These are phyloP conservation scores for Neotropicomus parvogracilis DNA, from an alignment of 1,284 basidiomycete species.

Conservation along the genomic window DNA sequence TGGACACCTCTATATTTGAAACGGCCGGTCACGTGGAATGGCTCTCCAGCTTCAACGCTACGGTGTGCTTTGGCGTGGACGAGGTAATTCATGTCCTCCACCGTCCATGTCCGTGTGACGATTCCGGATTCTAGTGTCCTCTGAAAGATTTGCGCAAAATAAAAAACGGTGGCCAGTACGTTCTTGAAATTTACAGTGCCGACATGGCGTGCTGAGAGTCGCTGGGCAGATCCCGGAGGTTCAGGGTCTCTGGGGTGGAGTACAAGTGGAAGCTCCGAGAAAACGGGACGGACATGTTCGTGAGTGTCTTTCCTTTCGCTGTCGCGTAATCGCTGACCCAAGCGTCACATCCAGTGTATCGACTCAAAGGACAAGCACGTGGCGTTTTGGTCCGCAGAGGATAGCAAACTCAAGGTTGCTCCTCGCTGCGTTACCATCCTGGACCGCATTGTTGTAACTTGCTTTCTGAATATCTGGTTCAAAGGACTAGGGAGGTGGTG, in stretches of 20 bases:
- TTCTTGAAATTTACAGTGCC: not conserved
- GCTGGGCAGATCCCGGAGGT: constrained; percentile 47
- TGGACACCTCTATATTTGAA: constrained; percentile 43
- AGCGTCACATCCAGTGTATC: constrained; percentile 41
- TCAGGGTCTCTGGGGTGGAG: constrained; percentile 46
- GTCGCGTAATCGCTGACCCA: not conserved
- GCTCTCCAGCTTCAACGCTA: constrained; percentile 43
- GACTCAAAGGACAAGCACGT: constrained; percentile 46
- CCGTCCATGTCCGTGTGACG: not conserved
- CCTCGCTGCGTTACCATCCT: constrained; percentile 41
- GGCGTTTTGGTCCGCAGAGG: constrained; percentile 47
- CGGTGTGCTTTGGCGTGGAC: constrained; percentile 48
- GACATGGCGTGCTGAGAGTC: constrained; percentile 2
- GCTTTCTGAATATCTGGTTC: constrained; percentile 54
- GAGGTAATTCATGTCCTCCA: constrained; percentile 34
- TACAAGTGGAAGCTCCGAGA: constrained; percentile 59
- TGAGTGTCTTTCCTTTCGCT: constrained; percentile 30
- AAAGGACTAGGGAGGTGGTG: constrained; percentile 42
- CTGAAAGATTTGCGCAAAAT: constrained; percentile 47
- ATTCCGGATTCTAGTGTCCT: constrained; percentile 34
- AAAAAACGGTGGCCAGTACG: constrained; percentile 54
- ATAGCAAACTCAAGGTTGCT: constrained; percentile 39
- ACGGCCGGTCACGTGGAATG: constrained; percentile 53
- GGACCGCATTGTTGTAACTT: constrained; percentile 55
- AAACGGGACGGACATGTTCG: constrained; percentile 45